A percentile compares a stretch with the other conserved stretches of the same genome.
Evolutionary conservation across 352 stramenopile species (phyloP).

Genomic region (Phytophthora pluvialis): DNA sequence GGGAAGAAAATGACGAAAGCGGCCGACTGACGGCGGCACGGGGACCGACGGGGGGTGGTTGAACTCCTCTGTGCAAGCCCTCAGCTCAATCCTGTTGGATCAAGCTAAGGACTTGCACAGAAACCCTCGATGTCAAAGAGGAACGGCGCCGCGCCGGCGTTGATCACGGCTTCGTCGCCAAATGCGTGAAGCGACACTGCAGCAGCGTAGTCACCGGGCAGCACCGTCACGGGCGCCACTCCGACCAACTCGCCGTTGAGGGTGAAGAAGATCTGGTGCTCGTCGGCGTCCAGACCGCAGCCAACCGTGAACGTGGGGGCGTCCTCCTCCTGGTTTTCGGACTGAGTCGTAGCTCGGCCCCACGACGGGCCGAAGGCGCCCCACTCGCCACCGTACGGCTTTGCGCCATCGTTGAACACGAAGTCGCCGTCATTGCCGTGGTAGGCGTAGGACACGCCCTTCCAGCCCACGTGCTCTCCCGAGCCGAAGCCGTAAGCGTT

Average conservation of each 20-base stretch:
- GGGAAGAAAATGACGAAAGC: slow-evolving; percentile 32
- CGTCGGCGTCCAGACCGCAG: slow-evolving; percentile 70
- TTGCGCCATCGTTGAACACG: slow-evolving; percentile 79
- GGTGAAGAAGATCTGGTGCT: slow-evolving; percentile 79
- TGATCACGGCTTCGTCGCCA: slow-evolving; percentile 72
- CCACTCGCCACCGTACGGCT: slow-evolving; percentile 75
- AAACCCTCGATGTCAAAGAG: slow-evolving; percentile 88
- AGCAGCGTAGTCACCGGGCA: slow-evolving; percentile 67
- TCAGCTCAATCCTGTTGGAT: slow-evolving; percentile 28
- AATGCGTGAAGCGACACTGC: slow-evolving; percentile 84
- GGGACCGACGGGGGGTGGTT: slow-evolving; percentile 27
- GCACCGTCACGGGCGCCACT: slow-evolving; percentile 44
- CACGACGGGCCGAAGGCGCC: slow-evolving; percentile 72
- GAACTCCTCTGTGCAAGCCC: slow-evolving; percentile 63
- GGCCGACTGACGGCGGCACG: slow-evolving; percentile 38
- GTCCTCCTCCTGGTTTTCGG: slow-evolving; percentile 31
- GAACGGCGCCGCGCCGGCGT: slow-evolving; percentile 76
- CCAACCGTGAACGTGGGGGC: slow-evolving; percentile 60
- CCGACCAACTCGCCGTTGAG: slow-evolving; percentile 77
- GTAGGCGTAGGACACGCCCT: slow-evolving; percentile 82
- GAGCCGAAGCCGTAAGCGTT: slow-evolving; percentile 83
- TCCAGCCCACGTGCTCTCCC: slow-evolving; percentile 85
- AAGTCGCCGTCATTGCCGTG: slow-evolving; percentile 89
- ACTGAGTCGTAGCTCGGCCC: slow-evolving; percentile 42
- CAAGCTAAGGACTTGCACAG: slow-evolving; percentile 85